These are phyloP conservation scores for Oldenlandia corymbosa DNA, from an alignment of 257 asterid genomes.

Conservation along the genomic window DNA sequence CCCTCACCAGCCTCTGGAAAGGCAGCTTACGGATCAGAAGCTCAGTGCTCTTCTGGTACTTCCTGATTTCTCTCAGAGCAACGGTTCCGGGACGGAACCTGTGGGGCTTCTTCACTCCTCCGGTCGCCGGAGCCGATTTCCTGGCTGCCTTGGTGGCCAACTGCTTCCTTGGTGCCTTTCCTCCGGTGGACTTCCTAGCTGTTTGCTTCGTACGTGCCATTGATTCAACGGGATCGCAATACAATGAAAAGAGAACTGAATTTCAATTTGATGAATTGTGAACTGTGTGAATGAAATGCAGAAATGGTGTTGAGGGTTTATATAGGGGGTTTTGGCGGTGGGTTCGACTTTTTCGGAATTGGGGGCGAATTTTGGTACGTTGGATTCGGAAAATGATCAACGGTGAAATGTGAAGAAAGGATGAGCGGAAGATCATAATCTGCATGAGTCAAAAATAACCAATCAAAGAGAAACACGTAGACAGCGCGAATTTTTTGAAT, in stretches of 20 bases:
- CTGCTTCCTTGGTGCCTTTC: constrained; percentile 23
- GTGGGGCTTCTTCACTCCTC: constrained; percentile 24
- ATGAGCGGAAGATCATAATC: too few species aligned
- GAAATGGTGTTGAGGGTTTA: too few species aligned
- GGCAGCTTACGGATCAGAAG: constrained; percentile 18
- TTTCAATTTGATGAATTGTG: too few species aligned
- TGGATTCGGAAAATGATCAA: too few species aligned
- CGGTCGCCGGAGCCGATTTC: constrained; percentile 23
- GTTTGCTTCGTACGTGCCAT: constrained; percentile 23
- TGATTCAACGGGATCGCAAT: too few species aligned
- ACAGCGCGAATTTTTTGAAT: too few species aligned
- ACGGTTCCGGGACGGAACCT: constrained; percentile 19
- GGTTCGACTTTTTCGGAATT: constrained; percentile 1
- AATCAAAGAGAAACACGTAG: too few species aligned
- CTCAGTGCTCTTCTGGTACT: constrained; percentile 20
- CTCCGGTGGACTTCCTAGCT: constrained; percentile 17
- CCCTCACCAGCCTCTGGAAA: constrained; percentile 22
- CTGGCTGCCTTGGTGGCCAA: constrained; percentile 19
- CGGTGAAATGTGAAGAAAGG: too few species aligned
- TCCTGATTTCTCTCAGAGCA: constrained; percentile 18
- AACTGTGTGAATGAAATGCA: too few species aligned
- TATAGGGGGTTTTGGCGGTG: background rate
- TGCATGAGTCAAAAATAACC: too few species aligned
- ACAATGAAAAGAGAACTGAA: too few species aligned
- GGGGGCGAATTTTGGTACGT: background rate